Percentiles rank a stretch among this genome's conserved stretches.
Conservation (phyloP, 306 rosid genomes). For the Dalbergia cochinchinensis region DNA sequence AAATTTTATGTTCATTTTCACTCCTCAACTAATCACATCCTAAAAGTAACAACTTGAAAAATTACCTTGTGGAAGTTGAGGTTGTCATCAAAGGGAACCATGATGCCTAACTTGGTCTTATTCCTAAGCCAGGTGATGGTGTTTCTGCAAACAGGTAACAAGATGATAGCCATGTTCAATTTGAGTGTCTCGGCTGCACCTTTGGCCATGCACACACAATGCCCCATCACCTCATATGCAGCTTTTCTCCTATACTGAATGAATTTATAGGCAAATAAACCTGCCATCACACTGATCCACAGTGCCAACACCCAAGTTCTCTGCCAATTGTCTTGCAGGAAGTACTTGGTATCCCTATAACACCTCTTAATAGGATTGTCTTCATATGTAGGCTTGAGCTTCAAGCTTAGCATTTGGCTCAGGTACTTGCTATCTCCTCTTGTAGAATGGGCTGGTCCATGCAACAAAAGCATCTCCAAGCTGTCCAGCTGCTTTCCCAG, state of each 20-base stretch:
- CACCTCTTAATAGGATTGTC: constrained; percentile 51
- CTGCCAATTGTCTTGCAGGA: constrained; percentile 70
- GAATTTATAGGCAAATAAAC: constrained; percentile 59
- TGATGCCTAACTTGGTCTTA: constrained; percentile 58
- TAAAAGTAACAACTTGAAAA: background rate
- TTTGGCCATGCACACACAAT: constrained; percentile 80
- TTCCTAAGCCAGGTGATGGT: constrained; percentile 68
- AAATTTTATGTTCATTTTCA: too few species aligned
- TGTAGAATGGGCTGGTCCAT: constrained; percentile 56
- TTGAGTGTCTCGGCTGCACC: constrained; percentile 79
- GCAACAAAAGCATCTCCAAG: constrained; percentile 64
- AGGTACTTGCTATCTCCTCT: constrained; percentile 59
- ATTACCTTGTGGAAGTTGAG: constrained; percentile 70
- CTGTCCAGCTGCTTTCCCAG: constrained; percentile 55
- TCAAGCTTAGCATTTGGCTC: constrained; percentile 66
- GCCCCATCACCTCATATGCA: constrained; percentile 62
- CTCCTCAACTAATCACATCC: too few species aligned
- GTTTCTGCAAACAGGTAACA: constrained; percentile 67
- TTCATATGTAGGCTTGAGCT: constrained; percentile 56
- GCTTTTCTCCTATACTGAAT: constrained; percentile 54
- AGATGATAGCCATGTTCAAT: constrained; percentile 70
- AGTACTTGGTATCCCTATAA: constrained; percentile 49
- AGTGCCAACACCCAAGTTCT: constrained; percentile 64
- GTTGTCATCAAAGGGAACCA: constrained; percentile 69
- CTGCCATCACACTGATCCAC: constrained; percentile 62